A percentile compares a stretch with the other conserved stretches of the same genome.
Evolutionary conservation across 192 early-diverging fungal genomes (phyloP).

Genomic region (Obelidium mucronatum): DNA sequence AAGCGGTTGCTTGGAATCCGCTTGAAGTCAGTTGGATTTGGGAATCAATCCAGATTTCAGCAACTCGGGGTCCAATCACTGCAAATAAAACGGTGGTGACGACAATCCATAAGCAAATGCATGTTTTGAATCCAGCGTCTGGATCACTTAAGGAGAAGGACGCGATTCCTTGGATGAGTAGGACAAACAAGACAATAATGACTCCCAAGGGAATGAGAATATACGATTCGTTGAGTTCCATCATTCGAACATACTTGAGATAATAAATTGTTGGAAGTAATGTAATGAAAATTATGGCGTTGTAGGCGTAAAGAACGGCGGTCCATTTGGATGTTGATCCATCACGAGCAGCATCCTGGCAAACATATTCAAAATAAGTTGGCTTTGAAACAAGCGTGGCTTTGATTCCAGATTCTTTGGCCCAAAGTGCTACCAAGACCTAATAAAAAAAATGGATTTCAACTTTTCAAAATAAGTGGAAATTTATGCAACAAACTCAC

Average conservation of each 20-base stretch:
- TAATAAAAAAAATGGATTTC: no score
- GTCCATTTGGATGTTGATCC: no score
- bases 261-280: not conserved
- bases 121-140: not conserved
- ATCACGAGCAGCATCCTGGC: no score
- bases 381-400: no score
- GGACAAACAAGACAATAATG: not conserved
- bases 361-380: no score
- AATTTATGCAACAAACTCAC: no score
- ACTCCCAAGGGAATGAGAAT: not conserved
- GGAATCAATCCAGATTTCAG: not conserved
- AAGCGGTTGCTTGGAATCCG: conserved; percentile 46
- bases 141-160: not conserved
- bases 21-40: no score
- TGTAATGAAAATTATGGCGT: not conserved
- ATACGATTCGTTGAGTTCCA: not conserved
- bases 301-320: not conserved
- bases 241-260: not conserved
- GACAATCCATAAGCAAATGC: not conserved
- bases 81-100: not conserved
- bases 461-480: no score
- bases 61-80: not conserved
- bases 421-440: no score
- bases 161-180: not conserved
- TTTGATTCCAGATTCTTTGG: no score